Percentiles rank a stretch among this genome's conserved stretches.
Conservation (phyloP, 139 green algal species). For the Chlamydomonas asymmetrica region DNA sequence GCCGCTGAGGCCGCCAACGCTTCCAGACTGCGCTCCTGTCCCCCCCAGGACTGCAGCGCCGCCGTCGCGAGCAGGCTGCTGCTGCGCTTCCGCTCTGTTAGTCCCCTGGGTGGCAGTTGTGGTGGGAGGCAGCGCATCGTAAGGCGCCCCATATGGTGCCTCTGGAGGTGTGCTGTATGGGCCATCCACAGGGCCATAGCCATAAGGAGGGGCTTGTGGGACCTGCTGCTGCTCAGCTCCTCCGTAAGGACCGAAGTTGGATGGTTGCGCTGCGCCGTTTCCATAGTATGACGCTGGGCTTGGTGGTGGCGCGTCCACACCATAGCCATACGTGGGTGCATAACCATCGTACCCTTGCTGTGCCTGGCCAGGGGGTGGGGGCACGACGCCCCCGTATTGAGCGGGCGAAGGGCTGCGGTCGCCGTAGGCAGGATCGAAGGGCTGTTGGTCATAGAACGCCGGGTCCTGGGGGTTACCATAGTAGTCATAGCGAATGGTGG, state of each 20-base stretch:
- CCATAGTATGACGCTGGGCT: background rate
- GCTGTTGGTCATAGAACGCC: background rate
- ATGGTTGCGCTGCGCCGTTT: too few species aligned
- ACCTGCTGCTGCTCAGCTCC: too few species aligned
- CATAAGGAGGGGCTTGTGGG: too few species aligned
- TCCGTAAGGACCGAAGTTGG: too few species aligned
- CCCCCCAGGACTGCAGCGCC: background rate
- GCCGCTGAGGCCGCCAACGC: background rate
- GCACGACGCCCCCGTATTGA: background rate
- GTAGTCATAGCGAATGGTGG: constrained; percentile 32
- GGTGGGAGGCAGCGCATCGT: too few species aligned
- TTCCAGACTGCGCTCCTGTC: background rate
- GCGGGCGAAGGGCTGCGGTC: background rate
- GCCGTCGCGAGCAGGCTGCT: background rate
- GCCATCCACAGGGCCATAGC: too few species aligned
- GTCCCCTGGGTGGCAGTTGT: background rate
- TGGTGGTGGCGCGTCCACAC: constrained; percentile 3
- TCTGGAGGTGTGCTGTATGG: too few species aligned
- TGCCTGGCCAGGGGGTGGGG: too few species aligned
- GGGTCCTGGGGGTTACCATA: constrained; percentile 36
- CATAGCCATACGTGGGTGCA: constrained; percentile 4
- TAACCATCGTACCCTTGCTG: background rate
- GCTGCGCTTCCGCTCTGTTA: background rate
- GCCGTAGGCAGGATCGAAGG: background rate
- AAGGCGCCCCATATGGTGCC: too few species aligned